Conservation (phyloP, 2,329 filamentous ascomycete genomes). For the Cladosporium colombiae region DNA sequence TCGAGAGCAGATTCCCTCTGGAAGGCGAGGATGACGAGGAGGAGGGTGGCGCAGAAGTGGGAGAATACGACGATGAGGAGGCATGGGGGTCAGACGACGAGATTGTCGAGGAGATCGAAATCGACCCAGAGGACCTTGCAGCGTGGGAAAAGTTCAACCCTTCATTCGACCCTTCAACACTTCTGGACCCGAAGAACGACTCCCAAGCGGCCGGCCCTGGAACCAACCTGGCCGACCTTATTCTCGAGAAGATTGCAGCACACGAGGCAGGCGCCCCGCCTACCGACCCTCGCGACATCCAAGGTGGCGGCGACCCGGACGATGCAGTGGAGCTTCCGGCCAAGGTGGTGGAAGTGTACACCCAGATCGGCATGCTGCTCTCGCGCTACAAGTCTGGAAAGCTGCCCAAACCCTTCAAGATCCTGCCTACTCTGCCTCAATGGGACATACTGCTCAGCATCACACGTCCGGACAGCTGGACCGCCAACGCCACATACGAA, state of each 20-base stretch:
- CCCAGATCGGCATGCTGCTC: constrained; percentile 86
- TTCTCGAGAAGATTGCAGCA: constrained; percentile 89
- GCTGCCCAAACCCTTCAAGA: constrained; percentile 95
- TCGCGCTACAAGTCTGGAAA: constrained; percentile 95
- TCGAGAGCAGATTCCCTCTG: constrained; percentile 70
- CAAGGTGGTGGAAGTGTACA: constrained; percentile 92
- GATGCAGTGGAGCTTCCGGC: constrained; percentile 84
- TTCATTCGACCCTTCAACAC: constrained; percentile 66
- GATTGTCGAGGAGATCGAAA: constrained; percentile 66
- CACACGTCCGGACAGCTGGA: constrained; percentile 77
- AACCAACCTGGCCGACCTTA: constrained; percentile 88
- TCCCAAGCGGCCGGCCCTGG: constrained; percentile 39
- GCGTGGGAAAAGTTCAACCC: constrained; percentile 90
- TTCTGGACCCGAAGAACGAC: constrained; percentile 61
- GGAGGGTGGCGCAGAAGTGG: constrained; percentile 56
- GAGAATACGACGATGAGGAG: constrained; percentile 54
- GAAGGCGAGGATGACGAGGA: constrained; percentile 37
- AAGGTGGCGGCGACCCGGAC: constrained; percentile 60
- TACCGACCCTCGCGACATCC: constrained; percentile 45
- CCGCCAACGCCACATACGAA: constrained; percentile 80
- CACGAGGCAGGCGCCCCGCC: constrained; percentile 69
- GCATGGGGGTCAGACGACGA: constrained; percentile 76
- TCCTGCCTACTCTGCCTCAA: constrained; percentile 85
- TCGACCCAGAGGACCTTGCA: constrained; percentile 85
- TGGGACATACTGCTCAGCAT: constrained; percentile 87